These are phyloP conservation scores for Chaetomiaceae sp. DNA, from an alignment of 2,329 filamentous ascomycete genomes.

Conservation along the genomic window DNA sequence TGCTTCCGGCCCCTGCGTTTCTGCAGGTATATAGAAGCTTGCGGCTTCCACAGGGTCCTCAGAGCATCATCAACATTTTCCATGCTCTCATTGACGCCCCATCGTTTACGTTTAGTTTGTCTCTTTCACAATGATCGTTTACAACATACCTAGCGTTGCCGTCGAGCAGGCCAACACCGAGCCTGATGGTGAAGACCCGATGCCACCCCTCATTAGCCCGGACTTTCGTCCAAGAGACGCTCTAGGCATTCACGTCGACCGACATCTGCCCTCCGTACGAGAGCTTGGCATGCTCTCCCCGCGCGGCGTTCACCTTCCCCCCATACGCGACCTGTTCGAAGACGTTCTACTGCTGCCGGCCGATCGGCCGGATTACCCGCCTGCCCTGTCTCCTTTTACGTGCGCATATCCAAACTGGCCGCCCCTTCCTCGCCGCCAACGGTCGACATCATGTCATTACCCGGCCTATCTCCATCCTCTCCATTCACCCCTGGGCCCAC, in stretches of 20 bases:
- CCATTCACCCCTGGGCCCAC: neutral
- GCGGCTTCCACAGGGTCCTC: neutral
- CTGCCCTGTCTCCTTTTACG: constrained; percentile 1
- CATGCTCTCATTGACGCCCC: neutral
- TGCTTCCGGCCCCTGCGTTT: neutral
- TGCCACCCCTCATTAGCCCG: constrained; percentile 9
- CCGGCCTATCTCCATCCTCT: neutral
- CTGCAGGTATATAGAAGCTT: constrained; percentile 16
- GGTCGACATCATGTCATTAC: neutral
- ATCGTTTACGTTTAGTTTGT: neutral
- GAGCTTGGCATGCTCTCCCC: too few species aligned
- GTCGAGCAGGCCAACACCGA: neutral
- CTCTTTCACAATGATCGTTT: neutral
- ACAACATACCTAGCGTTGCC: neutral
- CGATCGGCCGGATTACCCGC: neutral
- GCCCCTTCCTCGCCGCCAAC: neutral
- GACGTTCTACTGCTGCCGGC: constrained; percentile 5
- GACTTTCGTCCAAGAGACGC: neutral
- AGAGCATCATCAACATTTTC: neutral
- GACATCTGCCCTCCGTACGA: constrained; percentile 17
- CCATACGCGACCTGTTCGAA: constrained; percentile 15
- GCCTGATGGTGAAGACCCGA: neutral
- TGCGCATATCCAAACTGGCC: constrained; percentile 1
- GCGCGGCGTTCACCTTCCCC: too few species aligned
- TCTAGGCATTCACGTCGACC: neutral